Base-by-base conservation (phyloP, 2,329 filamentous ascomycete genomes). In the Teratosphaeria destructans region DNA sequence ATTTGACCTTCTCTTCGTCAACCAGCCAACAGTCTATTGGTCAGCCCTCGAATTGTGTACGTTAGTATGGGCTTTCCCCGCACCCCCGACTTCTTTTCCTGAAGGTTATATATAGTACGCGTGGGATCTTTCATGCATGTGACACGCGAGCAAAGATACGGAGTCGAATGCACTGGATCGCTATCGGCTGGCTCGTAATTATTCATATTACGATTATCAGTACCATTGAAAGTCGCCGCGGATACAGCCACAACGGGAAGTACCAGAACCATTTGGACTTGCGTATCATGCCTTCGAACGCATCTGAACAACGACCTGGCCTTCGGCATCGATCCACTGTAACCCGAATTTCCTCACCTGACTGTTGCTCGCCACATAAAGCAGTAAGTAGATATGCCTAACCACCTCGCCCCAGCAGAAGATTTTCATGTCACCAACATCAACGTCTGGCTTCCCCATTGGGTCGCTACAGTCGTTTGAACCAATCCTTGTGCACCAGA, bases 321-420 rank as follows among this genome's bases (percentile, higher is more conserved):
- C 85, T 1, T 79, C 79, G 0, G 80, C 83, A 72, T 85, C 90
- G 57, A 86, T 73, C 89, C 90, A 95, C 55, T 75, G 75, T 14
- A 83, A 77, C 0, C 81, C 81, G 8, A 81, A 81, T 6, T 76
- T 77, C 60, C 81, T 80, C 16, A 92, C 73, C 61, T 79, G 79
- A 35, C 86, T 79, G 59, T 82, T 79, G 66, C 86, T 93, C 0
- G 85, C 87, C 14, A 91, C 74, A 69, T 88, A 93, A 0, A 95
- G 73, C 47, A 92, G 71, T 3, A 94, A 73, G 71, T 90, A 95
- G 37, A 89, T 79, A 67, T 95, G 86, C 58, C 84, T 81, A 0
- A 84, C 83, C 0, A 90, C 76, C 62, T 86, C 82, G 0, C 88
- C 91, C 86, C 89, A 96, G 68, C 89, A 89, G 70, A 88, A 94